These are phyloP conservation scores for Papiliotrema laurentii DNA, from an alignment of 1,284 basidiomycete species.

Conservation along the genomic window DNA sequence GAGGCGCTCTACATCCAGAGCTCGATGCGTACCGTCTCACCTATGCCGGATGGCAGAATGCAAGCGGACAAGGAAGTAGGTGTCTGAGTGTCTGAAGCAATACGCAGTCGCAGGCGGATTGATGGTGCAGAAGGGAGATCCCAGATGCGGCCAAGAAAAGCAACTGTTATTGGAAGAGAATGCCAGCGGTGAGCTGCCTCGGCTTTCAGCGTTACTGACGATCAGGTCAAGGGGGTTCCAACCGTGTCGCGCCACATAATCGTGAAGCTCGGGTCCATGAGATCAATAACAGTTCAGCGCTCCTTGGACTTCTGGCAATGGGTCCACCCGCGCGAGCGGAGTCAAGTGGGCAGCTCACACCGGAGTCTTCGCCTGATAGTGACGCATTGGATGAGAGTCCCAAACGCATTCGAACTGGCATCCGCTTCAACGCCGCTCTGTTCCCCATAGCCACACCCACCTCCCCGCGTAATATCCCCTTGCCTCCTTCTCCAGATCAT, in stretches of 20 bases:
- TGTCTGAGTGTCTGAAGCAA: too few species aligned
- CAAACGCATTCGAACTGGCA: not conserved
- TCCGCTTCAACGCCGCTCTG: too few species aligned
- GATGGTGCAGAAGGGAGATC: too few species aligned
- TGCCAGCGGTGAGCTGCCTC: too few species aligned
- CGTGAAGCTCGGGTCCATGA: constrained; percentile 68
- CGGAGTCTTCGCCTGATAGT: constrained; percentile 20
- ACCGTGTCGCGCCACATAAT: not conserved
- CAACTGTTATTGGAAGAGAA: too few species aligned
- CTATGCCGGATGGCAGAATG: too few species aligned
- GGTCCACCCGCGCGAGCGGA: constrained; percentile 60
- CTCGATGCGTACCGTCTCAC: too few species aligned
- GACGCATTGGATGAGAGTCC: constrained; percentile 1
- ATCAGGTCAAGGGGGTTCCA: too few species aligned
- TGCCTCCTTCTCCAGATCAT: not conserved
- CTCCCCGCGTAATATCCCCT: not conserved
- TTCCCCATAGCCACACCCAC: not conserved
- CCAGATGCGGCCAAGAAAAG: too few species aligned
- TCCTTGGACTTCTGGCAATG: constrained; percentile 69
- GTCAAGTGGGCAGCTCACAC: constrained; percentile 52
- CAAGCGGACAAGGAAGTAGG: too few species aligned
- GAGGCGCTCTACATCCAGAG: constrained; percentile 66
- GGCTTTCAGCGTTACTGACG: too few species aligned
- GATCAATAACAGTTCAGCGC: constrained; percentile 60
- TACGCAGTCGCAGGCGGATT: too few species aligned